Evolutionary conservation across 805 yeast species (phyloP).

Genomic region (Candida palmyrensis): DNA sequence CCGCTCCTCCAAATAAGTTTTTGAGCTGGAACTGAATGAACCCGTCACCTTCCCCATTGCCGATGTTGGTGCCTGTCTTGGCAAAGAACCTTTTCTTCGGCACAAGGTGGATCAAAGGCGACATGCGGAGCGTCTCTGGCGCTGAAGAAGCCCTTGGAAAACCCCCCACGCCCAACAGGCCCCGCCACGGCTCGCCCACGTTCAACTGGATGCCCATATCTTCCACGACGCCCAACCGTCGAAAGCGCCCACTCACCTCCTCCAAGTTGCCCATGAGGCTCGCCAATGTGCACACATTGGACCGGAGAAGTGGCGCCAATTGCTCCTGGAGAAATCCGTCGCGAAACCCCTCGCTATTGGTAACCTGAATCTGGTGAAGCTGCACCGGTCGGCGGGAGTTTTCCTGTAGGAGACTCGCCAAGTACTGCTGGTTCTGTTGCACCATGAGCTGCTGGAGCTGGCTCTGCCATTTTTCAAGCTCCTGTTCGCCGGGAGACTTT

Average conservation of each 20-base stretch:
- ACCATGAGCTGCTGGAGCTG: constrained; percentile 27
- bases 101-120: constrained; percentile 31
- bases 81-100: constrained; percentile 74
- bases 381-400: constrained; percentile 36
- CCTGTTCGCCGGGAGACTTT: constrained; percentile 18
- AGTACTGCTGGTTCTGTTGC: constrained; percentile 26
- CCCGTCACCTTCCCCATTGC: constrained; percentile 96
- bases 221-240: constrained; percentile 38
- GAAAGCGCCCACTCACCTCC: constrained; percentile 36
- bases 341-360: constrained; percentile 45
- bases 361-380: constrained; percentile 41
- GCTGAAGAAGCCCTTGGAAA: too few relatives aligned
- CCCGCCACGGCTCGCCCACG: constrained; percentile 16
- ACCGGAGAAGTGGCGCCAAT: constrained; percentile 39
- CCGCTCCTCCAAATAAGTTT: constrained; percentile 57
- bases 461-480: constrained; percentile 18
- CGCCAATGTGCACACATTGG: constrained; percentile 35
- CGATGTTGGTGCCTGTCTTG: constrained; percentile 91
- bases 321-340: constrained; percentile 42
- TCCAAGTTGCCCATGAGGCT: constrained; percentile 39
- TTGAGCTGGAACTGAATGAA: constrained; percentile 66
- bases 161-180: constrained; percentile 19
- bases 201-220: constrained; percentile 33
- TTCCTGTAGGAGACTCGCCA: constrained; percentile 29
- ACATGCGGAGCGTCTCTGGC: constrained; percentile 15